Base-by-base conservation (phyloP, 192 early-diverging fungal species). In the Backusella circina region DNA sequence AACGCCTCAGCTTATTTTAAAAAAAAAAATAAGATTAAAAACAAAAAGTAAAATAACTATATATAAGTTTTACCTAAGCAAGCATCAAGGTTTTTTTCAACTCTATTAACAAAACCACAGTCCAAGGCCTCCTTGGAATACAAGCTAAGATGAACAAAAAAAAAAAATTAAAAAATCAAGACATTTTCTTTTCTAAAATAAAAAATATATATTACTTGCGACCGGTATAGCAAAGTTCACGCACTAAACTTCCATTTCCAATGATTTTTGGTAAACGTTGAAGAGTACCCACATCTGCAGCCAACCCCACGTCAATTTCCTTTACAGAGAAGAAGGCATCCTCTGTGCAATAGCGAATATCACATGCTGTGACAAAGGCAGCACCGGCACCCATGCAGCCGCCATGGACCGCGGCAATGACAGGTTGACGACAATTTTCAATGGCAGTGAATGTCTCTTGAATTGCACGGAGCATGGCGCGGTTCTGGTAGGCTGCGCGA, bases 211-310 rank as follows among this genome's bases (percentile, higher is more conserved):
- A 61, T 65, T 86, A 88, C 84, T 85, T 86, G 75, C 96, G 90
- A 5, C 89, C 97, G 10, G 96, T 97, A 39, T 91, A 88, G 77
- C 93, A 95, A 10, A 95, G 80, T 70, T 99, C 98, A 78, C 96
- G 93, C 39, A 97, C 92, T 90, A 93, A 92, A 80, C 91, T 91
- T 68, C 90, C 82, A 83, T 97, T 98, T 26, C 94, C 96, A 66
- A 96, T 95, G 3, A 97, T 87, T 83, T 98, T 98, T 65, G 96
- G 96, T 26, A 99, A 84, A 23, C 98, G 90, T 84, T 99, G 98
- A 67, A 99, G 86, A 21, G 95, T 96, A 39, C 88, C 95, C n/a
- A 96, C 81, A 80, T 99, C 97, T 5, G 97, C 97, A 21, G 95
- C 95, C 79, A 99, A 75, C 5, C 95, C 96, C 82, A 98, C 87